Percentiles rank a stretch among this genome's conserved stretches.
phyloP scores from a whole-genome alignment of 805 yeast genomes.

The Pichia californica region DNA sequence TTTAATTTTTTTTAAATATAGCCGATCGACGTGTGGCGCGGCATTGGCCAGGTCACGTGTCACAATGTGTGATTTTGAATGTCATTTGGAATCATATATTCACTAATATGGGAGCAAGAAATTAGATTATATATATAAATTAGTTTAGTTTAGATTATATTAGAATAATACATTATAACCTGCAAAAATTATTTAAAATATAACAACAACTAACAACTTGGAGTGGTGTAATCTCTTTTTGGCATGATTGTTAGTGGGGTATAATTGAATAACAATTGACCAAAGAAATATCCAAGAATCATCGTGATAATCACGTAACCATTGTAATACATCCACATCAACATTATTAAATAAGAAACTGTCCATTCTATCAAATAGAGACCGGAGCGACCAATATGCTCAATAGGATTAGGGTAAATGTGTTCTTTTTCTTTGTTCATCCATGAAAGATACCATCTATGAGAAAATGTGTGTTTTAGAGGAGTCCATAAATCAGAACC shows the following conservation, averaged over 20 bases:
- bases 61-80: too few relatives aligned
- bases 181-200: too few relatives aligned
- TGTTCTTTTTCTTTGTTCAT: constrained; percentile 6
- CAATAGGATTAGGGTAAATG: constrained; percentile 36
- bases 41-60: too few relatives aligned
- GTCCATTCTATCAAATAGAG: constrained; percentile 58
- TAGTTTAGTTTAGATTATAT: too few relatives aligned
- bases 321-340: constrained; percentile 69
- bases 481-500: constrained; percentile 19
- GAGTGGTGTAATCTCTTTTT: constrained; percentile 4
- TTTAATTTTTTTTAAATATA: too few relatives aligned
- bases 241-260: constrained; percentile 20
- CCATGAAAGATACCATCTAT: constrained; percentile 23
- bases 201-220: neutral
- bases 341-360: constrained; percentile 58
- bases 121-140: too few relatives aligned
- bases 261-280: constrained; percentile 42
- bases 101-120: too few relatives aligned
- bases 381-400: constrained; percentile 44
- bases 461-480: constrained; percentile 20
- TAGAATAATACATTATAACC: too few relatives aligned
- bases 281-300: constrained; percentile 55
- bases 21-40: too few relatives aligned
- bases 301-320: constrained; percentile 62
- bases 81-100: too few relatives aligned